Conservation (phyloP, 2,329 filamentous ascomycete species). For the Tolypocladium ophioglossoides region DNA sequence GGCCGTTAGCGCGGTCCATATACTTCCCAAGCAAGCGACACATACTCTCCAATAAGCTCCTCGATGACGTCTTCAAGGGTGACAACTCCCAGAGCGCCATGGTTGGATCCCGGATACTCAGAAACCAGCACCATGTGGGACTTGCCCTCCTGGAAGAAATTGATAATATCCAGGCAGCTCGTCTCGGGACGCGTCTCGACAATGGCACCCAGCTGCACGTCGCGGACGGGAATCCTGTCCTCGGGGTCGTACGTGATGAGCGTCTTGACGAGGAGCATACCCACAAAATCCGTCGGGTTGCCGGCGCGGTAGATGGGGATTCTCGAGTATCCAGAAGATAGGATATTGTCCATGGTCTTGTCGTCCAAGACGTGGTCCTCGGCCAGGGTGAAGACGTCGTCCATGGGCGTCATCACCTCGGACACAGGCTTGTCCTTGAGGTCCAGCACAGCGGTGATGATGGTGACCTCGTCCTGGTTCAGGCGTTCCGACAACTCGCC, state of each 20-base stretch:
- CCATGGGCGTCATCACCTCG: conserved; percentile 97
- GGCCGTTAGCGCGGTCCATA: conserved; percentile 8
- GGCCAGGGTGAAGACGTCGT: conserved; percentile 94
- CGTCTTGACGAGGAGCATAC: conserved; percentile 97
- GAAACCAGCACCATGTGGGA: conserved; percentile 98
- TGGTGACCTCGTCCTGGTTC: conserved; percentile 96
- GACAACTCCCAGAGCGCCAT: conserved; percentile 84
- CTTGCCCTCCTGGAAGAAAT: conserved; percentile 99
- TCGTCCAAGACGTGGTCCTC: conserved; percentile 89
- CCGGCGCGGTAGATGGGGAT: conserved; percentile 89
- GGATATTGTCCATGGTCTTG: conserved; percentile 84
- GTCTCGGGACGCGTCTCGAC: conserved; percentile 93
- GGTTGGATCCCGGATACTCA: conserved; percentile 77
- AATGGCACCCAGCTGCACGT: conserved; percentile 86
- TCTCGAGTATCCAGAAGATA: conserved; percentile 87
- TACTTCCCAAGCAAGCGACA: background rate
- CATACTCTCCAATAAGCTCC: conserved; percentile 89
- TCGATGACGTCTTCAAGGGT: conserved; percentile 98
- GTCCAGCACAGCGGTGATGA: conserved; percentile 93
- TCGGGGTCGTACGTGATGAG: conserved; percentile 98
- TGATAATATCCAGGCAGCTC: conserved; percentile 95
- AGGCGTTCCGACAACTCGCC: conserved; percentile 80
- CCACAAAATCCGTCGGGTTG: conserved; percentile 79
- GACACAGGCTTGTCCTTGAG: conserved; percentile 93
- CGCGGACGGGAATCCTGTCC: conserved; percentile 73